A percentile compares a stretch with the other conserved stretches of the same genome.
These are phyloP conservation scores for Furcasterigmium furcatum DNA, from an alignment of 2,329 filamentous ascomycete genomes.

Conservation along the genomic window DNA sequence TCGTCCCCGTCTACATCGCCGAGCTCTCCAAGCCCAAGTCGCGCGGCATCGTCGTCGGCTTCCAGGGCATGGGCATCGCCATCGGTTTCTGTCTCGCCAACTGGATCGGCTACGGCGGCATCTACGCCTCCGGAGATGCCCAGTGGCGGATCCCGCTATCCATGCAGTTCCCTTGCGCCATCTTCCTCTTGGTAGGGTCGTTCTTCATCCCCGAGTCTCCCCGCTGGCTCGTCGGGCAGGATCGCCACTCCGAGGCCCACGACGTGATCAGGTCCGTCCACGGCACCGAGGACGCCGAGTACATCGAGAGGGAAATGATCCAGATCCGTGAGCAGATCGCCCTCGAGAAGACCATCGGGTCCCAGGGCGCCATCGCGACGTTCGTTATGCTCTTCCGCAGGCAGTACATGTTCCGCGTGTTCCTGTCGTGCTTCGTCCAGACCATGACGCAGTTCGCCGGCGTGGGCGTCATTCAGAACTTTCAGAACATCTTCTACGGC, in stretches of 20 bases:
- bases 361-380: too few relatives aligned
- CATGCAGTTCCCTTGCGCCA: slow-evolving; percentile 53
- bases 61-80: slow-evolving; percentile 50
- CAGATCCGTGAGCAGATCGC: background rate
- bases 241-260: too few relatives aligned
- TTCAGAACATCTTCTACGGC: background rate
- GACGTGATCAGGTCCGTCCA: too few relatives aligned
- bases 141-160: slow-evolving; percentile 55
- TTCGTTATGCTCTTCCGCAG: too few relatives aligned
- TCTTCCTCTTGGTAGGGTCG: slow-evolving; percentile 47
- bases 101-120: slow-evolving; percentile 54
- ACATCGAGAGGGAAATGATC: background rate
- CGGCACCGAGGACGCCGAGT: background rate
- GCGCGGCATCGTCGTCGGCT: slow-evolving; percentile 50
- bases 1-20: slow-evolving; percentile 52
- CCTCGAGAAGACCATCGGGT: background rate
- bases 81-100: slow-evolving; percentile 55
- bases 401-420: background rate
- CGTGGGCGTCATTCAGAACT: background rate
- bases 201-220: slow-evolving; percentile 12
- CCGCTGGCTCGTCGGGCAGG: slow-evolving; percentile 8
- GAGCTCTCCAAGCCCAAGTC: slow-evolving; percentile 47
- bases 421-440: background rate
- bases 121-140: slow-evolving; percentile 46
- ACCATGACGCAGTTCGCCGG: background rate